Base-by-base conservation (phyloP, 208 protist genomes). In the Acanthamoeba healyi region DNA sequence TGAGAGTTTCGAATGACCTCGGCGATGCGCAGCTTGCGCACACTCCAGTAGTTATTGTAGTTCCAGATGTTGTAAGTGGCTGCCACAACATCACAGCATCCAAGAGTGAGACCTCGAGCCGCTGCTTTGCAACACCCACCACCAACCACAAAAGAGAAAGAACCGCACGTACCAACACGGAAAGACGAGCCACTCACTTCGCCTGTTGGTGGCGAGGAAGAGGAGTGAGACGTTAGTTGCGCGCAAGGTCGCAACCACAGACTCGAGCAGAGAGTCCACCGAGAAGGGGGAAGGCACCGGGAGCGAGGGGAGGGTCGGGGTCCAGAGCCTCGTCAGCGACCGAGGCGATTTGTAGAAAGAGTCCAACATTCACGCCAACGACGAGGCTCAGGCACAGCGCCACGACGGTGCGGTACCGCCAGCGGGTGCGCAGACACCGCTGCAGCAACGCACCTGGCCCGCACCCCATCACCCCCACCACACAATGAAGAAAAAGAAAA, bases 21-120 rank as follows among this genome's bases (percentile, higher is more conserved):
- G 26, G 67, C 67, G 10, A 79, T 79, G 22, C 67, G 67, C 10
- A 79, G 67, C 67, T 79, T 79, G 36, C 67, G 67, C 34, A 79
- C 36, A 0, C 22, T 36, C 67, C 67, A 79, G 36, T 79, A 79
- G 67, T 79, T 79, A 10, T 79, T 79, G 67, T 79, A 44, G 67
- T 79, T 79, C 67, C 67, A 79, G 42, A 79, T 79, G 36, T 79
- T 79, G 67, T 79, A 79, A 7, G 67, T 49, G 4, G 36, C 67
- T 79, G 58, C 12, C 29, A n/a, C 22, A 12, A 19, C 17, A 12
- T 15, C 44, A 49, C 44, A 12, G 44, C 4, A 49, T 49, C 54
- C n/a, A 65, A 5, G n/a, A 34, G 58, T 34, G 10, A 14, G 6
- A 24, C 54, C 17, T 61, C 6, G 54, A 61, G 22, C 24, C 10